Evolutionary conservation across 805 yeast species (phyloP).

Genomic region (Ogataea nakhonphanomensis): DNA sequence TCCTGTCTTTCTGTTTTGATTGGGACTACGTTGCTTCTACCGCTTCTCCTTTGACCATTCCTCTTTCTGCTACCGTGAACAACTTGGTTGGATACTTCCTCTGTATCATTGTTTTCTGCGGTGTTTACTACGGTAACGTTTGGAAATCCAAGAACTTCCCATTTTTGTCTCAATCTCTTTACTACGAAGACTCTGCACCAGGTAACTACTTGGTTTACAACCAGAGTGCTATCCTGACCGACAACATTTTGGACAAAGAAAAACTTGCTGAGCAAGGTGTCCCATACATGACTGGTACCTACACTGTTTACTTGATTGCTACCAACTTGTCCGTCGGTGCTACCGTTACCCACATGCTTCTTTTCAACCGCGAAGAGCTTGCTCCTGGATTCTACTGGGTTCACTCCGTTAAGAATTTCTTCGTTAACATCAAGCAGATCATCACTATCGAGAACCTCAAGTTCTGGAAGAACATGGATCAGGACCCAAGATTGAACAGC

Average conservation of each 20-base stretch:
- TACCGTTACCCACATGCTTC: slow-evolving; percentile 32
- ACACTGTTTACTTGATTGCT: slow-evolving; percentile 30
- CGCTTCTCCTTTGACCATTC: slow-evolving; percentile 29
- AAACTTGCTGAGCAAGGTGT: slow-evolving; percentile 28
- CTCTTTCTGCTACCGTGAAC: slow-evolving; percentile 29
- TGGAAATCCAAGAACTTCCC: slow-evolving; percentile 35
- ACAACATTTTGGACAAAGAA: slow-evolving; percentile 22
- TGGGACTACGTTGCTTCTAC: slow-evolving; percentile 33
- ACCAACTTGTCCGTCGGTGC: slow-evolving; percentile 34
- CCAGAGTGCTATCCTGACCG: slow-evolving; percentile 29
- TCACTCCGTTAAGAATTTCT: slow-evolving; percentile 16
- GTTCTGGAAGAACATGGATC: slow-evolving; percentile 38
- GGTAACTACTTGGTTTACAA: slow-evolving; percentile 28
- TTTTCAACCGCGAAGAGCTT: slow-evolving; percentile 29
- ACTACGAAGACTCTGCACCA: slow-evolving; percentile 24
- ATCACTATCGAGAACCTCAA: slow-evolving; percentile 36
- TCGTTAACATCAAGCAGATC: slow-evolving; percentile 34
- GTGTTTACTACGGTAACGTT: slow-evolving; percentile 33
- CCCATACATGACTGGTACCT: slow-evolving; percentile 33
- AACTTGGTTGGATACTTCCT: slow-evolving; percentile 31
- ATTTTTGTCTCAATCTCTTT: slow-evolving; percentile 33
- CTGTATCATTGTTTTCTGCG: slow-evolving; percentile 25
- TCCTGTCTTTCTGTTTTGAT: slow-evolving; percentile 31
- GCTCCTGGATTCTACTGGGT: slow-evolving; percentile 26
- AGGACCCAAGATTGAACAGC: slow-evolving; percentile 20